These are phyloP conservation scores for Acanthochlamys bracteata DNA, from an alignment of 106 monocot genomes.

Conservation along the genomic window DNA sequence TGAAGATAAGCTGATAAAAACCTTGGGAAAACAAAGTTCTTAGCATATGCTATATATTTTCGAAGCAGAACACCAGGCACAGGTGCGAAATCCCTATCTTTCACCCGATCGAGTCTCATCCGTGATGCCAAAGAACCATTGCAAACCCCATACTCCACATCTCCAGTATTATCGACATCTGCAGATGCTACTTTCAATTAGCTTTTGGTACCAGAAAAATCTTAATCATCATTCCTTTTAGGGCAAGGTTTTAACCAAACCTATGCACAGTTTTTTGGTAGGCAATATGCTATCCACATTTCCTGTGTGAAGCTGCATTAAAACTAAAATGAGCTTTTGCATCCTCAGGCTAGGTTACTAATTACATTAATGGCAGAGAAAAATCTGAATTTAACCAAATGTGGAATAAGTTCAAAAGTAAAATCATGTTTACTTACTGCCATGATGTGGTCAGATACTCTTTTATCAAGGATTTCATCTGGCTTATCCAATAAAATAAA, in stretches of 20 bases:
- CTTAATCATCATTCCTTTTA: neutral
- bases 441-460: conserved; percentile 98
- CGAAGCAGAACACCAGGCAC: conserved; percentile 81
- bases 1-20: conserved; percentile 12
- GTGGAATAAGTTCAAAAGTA: too few relatives aligned
- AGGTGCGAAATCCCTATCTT: conserved; percentile 76
- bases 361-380: too few relatives aligned
- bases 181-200: neutral
- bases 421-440: conserved; percentile 65
- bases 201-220: neutral
- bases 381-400: too few relatives aligned
- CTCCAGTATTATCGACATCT: conserved; percentile 29
- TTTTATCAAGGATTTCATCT: conserved; percentile 89
- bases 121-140: conserved; percentile 53
- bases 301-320: conserved; percentile 63
- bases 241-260: conserved; percentile 18
- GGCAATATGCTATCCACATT: conserved; percentile 29
- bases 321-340: too few relatives aligned
- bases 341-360: too few relatives aligned
- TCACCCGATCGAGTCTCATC: conserved; percentile 62
- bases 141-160: conserved; percentile 18
- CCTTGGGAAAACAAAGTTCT: conserved; percentile 75
- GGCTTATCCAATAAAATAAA: conserved; percentile 97
- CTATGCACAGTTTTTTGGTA: conserved; percentile 45
- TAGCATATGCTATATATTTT: conserved; percentile 95